phyloP scores from a whole-genome alignment of 768 basidiomycete species.

The Lactarius sp. region DNA sequence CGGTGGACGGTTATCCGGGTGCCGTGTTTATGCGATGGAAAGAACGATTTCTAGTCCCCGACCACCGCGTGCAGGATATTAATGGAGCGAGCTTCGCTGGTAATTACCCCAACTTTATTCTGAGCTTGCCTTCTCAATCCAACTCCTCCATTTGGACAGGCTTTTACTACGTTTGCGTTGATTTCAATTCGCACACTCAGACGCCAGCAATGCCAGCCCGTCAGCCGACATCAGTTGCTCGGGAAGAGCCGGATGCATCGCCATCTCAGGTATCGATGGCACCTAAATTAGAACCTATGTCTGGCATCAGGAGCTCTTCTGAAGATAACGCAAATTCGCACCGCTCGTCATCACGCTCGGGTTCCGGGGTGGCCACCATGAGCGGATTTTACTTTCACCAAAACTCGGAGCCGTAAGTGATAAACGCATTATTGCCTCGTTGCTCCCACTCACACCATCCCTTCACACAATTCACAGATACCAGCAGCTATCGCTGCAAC shows the following conservation, averaged over 20 bases:
- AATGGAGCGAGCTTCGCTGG: conserved; percentile 94
- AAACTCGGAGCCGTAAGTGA: conserved; percentile 81
- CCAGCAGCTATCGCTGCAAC: conserved; percentile 80
- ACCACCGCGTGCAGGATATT: conserved; percentile 90
- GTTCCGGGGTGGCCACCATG: conserved; percentile 63
- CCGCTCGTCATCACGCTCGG: conserved; percentile 43
- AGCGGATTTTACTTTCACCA: conserved; percentile 91
- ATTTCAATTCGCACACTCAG: conserved; percentile 65
- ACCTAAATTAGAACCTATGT: conserved; percentile 29
- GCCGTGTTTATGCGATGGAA: conserved; percentile 97
- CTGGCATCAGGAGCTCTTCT: conserved; percentile 26
- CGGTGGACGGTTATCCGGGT: conserved; percentile 73
- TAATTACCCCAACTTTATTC: conserved; percentile 30
- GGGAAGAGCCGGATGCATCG: conserved; percentile 25
- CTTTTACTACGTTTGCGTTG: conserved; percentile 94
- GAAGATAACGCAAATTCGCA: conserved; percentile 34
- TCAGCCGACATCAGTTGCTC: conserved; percentile 36
- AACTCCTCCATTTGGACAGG: conserved; percentile 40
- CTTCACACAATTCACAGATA: conserved; percentile 48
- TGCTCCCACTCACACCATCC: neutral
- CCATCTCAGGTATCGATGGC: conserved; percentile 1
- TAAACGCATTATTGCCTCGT: neutral
- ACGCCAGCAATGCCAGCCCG: conserved; percentile 35
- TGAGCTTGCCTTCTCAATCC: conserved; percentile 5
- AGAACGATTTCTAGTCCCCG: conserved; percentile 93